A percentile compares a stretch with the other conserved stretches of the same genome.
Evolutionary conservation across 2,329 filamentous ascomycete species (phyloP).

Genomic region (Alternaria alternata): DNA sequence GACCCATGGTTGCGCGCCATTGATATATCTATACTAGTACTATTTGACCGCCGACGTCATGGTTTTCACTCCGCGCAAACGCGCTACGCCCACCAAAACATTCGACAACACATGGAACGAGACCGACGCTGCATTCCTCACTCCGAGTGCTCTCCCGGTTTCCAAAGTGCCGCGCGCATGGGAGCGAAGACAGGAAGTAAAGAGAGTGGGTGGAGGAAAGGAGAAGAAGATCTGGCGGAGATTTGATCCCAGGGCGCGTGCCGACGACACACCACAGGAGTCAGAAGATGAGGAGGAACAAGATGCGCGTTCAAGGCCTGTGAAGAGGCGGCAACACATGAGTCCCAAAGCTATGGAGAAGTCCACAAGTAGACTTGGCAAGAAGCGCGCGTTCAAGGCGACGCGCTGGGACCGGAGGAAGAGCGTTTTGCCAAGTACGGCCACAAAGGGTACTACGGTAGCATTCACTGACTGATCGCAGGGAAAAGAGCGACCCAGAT

Average conservation of each 20-base stretch:
- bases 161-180: slow-evolving; percentile 57
- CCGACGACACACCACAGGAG: slow-evolving; percentile 22
- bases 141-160: slow-evolving; percentile 52
- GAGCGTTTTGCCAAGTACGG: slow-evolving; percentile 46
- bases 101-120: slow-evolving; percentile 54
- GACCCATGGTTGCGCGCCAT: slow-evolving; percentile 13
- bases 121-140: slow-evolving; percentile 52
- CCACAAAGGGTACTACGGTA: neutral
- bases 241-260: slow-evolving; percentile 44
- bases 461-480: slow-evolving; percentile 25
- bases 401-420: slow-evolving; percentile 50
- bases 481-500: slow-evolving; percentile 34
- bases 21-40: neutral
- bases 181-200: slow-evolving; percentile 58
- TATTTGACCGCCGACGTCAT: slow-evolving; percentile 24
- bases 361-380: slow-evolving; percentile 27
- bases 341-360: slow-evolving; percentile 44
- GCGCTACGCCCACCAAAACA: slow-evolving; percentile 25
- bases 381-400: slow-evolving; percentile 43
- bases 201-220: slow-evolving; percentile 46
- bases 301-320: slow-evolving; percentile 51
- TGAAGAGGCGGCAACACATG: slow-evolving; percentile 56
- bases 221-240: slow-evolving; percentile 60
- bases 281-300: slow-evolving; percentile 31
- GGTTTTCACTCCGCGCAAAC: slow-evolving; percentile 44